Percentiles rank a stretch among this genome's conserved stretches.
Conservation (phyloP, 2,329 filamentous ascomycete species). For the Fusarium staphyleae region DNA sequence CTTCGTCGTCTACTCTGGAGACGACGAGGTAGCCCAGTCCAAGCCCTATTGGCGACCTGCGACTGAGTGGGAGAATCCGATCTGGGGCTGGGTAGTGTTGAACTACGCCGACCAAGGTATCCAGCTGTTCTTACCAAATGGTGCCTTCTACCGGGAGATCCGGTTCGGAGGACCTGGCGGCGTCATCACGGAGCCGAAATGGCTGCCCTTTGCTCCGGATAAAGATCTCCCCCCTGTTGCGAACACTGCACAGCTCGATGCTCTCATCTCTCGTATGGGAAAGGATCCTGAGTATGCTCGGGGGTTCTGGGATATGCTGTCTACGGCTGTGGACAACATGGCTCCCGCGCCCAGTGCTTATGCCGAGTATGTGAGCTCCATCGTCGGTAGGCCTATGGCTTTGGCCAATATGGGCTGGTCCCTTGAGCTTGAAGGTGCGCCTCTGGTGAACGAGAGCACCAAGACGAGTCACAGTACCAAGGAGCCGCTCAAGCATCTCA, state of each 20-base stretch:
- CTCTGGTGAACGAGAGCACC: constrained; percentile 32
- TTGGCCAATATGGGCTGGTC: constrained; percentile 51
- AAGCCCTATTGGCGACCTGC: constrained; percentile 25
- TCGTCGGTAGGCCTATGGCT: constrained; percentile 52
- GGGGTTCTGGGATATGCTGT: constrained; percentile 49
- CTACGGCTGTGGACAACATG: constrained; percentile 35
- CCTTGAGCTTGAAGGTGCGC: constrained; percentile 44
- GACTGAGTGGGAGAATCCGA: constrained; percentile 50
- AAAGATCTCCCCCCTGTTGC: background rate
- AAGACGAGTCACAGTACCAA: too few species aligned
- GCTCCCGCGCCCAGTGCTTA: constrained; percentile 47
- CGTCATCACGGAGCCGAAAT: constrained; percentile 34
- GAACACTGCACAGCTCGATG: constrained; percentile 41
- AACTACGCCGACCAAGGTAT: constrained; percentile 52
- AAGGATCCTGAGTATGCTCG: constrained; percentile 40
- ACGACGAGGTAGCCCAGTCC: too few species aligned
- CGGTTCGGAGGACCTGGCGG: constrained; percentile 45
- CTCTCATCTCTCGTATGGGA: constrained; percentile 37
- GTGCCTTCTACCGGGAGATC: constrained; percentile 53
- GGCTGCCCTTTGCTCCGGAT: constrained; percentile 46
- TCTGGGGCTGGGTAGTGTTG: constrained; percentile 52
- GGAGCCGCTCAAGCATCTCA: too few species aligned
- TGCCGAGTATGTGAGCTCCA: constrained; percentile 44
- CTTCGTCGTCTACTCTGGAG: too few species aligned
- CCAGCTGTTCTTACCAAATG: constrained; percentile 52